Percentiles rank a stretch among this genome's conserved stretches.
Evolutionary conservation across 768 basidiomycete species (phyloP).

Genomic region (Ramaria sp.): DNA sequence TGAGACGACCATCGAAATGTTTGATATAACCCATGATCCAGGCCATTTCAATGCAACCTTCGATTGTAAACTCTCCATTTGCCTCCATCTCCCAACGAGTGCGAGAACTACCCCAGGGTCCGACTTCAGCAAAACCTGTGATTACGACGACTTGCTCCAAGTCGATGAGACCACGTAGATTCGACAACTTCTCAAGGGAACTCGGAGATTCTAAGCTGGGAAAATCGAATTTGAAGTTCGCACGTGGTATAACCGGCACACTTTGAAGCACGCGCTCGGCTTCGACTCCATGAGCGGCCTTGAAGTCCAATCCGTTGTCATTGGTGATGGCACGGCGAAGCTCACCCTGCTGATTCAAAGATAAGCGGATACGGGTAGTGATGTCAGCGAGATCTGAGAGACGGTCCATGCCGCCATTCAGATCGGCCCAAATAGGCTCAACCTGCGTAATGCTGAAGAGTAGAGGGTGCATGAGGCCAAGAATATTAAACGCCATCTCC

Average conservation of each 20-base stretch:
- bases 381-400: conserved; percentile 91
- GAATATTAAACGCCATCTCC: conserved; percentile 99
- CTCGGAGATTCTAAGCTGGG: conserved; percentile 67
- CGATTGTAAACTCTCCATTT: conserved; percentile 90
- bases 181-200: conserved; percentile 60
- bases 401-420: conserved; percentile 97
- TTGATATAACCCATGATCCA: conserved; percentile 99
- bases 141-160: conserved; percentile 93
- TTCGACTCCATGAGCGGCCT: conserved; percentile 77
- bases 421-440: conserved; percentile 98
- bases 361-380: conserved; percentile 73
- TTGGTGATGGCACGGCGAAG: conserved; percentile 87
- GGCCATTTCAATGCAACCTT: conserved; percentile 98
- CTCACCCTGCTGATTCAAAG: conserved; percentile 78
- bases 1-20: conserved; percentile 95
- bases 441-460: conserved; percentile 99
- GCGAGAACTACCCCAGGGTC: conserved; percentile 96
- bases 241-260: conserved; percentile 87
- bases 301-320: conserved; percentile 95
- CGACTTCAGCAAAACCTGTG: conserved; percentile 95
- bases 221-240: conserved; percentile 97
- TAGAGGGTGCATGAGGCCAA: conserved; percentile 97
- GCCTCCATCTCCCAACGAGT: conserved; percentile 99
- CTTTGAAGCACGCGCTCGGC: conserved; percentile 90
- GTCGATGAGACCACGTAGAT: conserved; percentile 83